Evolutionary conservation across 495 filamentous ascomycete genomes (phyloP).

Genomic region (Penicillium pancosmium): DNA sequence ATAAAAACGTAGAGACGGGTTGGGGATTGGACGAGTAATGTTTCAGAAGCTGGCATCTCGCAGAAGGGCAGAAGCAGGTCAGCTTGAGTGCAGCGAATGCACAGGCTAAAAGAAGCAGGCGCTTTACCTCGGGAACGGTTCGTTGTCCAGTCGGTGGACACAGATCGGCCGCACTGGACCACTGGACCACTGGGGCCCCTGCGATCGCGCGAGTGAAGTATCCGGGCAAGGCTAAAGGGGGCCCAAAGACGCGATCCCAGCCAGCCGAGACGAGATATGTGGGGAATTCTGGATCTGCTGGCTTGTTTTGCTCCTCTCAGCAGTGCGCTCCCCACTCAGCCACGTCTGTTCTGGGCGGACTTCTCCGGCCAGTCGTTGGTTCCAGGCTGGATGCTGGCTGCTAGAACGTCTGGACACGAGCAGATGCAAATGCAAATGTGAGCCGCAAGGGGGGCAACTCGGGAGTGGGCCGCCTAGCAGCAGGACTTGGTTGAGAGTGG

Average conservation of each 20-base stretch:
- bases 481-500: neutral
- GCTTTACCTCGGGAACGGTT: slow-evolving; percentile 18
- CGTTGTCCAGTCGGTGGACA: slow-evolving; percentile 29
- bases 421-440: slow-evolving; percentile 24
- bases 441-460: slow-evolving; percentile 32
- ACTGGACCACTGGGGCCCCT: slow-evolving; percentile 13
- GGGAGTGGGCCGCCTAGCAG: slow-evolving; percentile 11
- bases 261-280: slow-evolving; percentile 32
- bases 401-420: slow-evolving; percentile 19
- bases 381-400: slow-evolving; percentile 9
- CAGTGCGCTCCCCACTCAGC: neutral
- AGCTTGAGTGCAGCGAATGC: neutral
- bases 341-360: slow-evolving; percentile 4
- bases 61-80: neutral
- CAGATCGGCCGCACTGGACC: slow-evolving; percentile 28
- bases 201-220: slow-evolving; percentile 31
- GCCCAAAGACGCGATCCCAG: slow-evolving; percentile 27
- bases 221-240: slow-evolving; percentile 22
- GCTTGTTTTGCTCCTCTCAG: slow-evolving; percentile 3
- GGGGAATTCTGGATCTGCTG: slow-evolving; percentile 28
- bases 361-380: slow-evolving; percentile 5
- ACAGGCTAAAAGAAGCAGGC: neutral
- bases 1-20: neutral
- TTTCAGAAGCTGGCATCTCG: slow-evolving; percentile 16
- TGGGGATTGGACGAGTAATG: slow-evolving; percentile 13